Evolutionary conservation across 208 protist species (phyloP).

Genomic region (Trichomonas vaginalis): DNA sequence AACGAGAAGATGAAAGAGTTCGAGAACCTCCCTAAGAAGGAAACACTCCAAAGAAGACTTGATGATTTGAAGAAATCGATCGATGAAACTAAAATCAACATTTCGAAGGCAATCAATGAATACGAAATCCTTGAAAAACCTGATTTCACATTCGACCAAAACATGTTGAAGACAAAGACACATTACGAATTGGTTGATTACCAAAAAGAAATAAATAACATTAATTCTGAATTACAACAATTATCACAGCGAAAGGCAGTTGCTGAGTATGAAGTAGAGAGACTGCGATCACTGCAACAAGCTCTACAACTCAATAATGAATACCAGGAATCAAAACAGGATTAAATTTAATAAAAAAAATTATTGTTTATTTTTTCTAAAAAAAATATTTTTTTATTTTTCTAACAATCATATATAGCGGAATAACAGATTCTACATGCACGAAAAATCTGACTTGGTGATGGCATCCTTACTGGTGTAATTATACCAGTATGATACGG

Average conservation of each 20-base stretch:
- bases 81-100: neutral
- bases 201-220: neutral
- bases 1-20: neutral
- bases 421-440: too few relatives aligned
- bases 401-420: too few relatives aligned
- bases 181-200: neutral
- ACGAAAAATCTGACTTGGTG: too few relatives aligned
- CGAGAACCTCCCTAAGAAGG: neutral
- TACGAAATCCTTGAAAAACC: neutral
- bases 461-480: too few relatives aligned
- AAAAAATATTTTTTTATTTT: too few relatives aligned
- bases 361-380: too few relatives aligned
- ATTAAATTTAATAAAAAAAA: too few relatives aligned
- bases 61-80: neutral
- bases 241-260: neutral
- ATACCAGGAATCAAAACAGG: too few relatives aligned
- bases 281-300: neutral
- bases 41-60: neutral
- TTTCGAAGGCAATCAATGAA: neutral
- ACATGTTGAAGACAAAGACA: neutral
- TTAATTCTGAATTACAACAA: neutral
- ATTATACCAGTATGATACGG: too few relatives aligned
- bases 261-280: neutral
- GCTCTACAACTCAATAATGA: neutral
- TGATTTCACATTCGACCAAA: neutral